phyloP scores from a whole-genome alignment of 495 filamentous ascomycete genomes.

The Hyaloscypha bicolor region DNA sequence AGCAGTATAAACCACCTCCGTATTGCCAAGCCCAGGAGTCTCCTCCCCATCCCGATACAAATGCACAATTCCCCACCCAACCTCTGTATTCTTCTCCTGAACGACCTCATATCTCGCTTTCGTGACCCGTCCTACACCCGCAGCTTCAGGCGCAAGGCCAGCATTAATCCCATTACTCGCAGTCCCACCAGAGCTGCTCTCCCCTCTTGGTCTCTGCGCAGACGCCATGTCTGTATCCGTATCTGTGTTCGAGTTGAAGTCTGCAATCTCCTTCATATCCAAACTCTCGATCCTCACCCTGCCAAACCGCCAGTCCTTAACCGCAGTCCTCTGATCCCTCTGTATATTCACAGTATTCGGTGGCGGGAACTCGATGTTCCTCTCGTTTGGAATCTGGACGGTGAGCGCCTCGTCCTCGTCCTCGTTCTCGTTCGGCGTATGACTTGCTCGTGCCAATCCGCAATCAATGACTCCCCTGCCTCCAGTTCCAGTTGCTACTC shows the following conservation, averaged over 20 bases:
- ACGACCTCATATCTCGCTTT: slow-evolving; percentile 80
- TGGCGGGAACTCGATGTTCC: slow-evolving; percentile 16
- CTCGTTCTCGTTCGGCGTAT: neutral
- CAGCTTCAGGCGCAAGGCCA: slow-evolving; percentile 10
- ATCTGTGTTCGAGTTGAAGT: neutral
- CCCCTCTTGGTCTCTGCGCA: slow-evolving; percentile 13
- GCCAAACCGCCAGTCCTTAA: slow-evolving; percentile 64
- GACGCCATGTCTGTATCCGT: neutral
- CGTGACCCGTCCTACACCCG: slow-evolving; percentile 41
- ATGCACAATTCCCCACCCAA: slow-evolving; percentile 93
- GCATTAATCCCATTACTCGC: slow-evolving; percentile 24
- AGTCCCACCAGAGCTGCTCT: slow-evolving; percentile 15
- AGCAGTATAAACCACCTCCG: slow-evolving; percentile 36
- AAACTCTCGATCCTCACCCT: slow-evolving; percentile 66
- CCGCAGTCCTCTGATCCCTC: slow-evolving; percentile 20
- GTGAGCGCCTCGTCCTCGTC: neutral
- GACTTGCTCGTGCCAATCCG: slow-evolving; percentile 18
- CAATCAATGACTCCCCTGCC: slow-evolving; percentile 29
- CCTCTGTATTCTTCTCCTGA: slow-evolving; percentile 73
- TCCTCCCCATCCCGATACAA: slow-evolving; percentile 86
- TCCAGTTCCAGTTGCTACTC: neutral
- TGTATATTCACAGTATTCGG: slow-evolving; percentile 9
- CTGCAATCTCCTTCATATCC: slow-evolving; percentile 51
- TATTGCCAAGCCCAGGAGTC: slow-evolving; percentile 51
- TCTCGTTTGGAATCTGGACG: neutral